A percentile compares a stretch with the other conserved stretches of the same genome.
These are phyloP conservation scores for Perkinsela sp. DNA, from an alignment of 208 protist species.

Conservation along the genomic window DNA sequence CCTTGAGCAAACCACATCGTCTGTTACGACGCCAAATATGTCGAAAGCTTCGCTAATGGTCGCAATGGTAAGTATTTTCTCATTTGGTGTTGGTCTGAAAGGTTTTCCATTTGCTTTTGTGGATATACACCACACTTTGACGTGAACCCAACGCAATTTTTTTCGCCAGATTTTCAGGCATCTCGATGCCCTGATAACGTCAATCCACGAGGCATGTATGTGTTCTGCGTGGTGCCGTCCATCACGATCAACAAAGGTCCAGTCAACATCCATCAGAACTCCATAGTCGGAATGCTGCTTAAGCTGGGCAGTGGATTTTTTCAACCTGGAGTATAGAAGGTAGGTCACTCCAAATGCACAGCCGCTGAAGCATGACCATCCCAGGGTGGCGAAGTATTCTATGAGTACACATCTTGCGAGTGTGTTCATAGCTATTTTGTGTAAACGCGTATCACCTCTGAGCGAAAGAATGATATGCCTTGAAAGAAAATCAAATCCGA, in stretches of 20 bases:
- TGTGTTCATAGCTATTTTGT: not conserved
- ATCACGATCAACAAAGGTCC: not conserved
- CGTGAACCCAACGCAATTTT: not conserved
- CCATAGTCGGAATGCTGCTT: not conserved
- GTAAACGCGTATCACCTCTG: not conserved
- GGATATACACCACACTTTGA: not conserved
- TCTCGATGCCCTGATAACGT: not conserved
- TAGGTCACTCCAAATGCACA: not conserved
- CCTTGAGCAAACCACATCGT: not conserved
- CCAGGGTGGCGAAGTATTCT: too few relatives aligned
- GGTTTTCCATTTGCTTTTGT: too few relatives aligned
- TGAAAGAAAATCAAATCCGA: not conserved
- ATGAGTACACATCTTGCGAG: too few relatives aligned
- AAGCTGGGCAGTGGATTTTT: not conserved
- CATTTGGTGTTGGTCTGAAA: too few relatives aligned
- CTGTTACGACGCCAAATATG: not conserved
- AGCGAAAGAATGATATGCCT: not conserved
- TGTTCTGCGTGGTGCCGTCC: not conserved
- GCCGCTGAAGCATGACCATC: not conserved
- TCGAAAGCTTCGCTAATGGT: not conserved
- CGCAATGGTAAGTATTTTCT: too few relatives aligned
- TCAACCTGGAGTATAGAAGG: not conserved
- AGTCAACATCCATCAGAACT: not conserved
- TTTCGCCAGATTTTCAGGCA: not conserved
- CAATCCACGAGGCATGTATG: not conserved